These are phyloP conservation scores for Starmerella bombicola DNA, from an alignment of 805 yeast species.

Conservation along the genomic window DNA sequence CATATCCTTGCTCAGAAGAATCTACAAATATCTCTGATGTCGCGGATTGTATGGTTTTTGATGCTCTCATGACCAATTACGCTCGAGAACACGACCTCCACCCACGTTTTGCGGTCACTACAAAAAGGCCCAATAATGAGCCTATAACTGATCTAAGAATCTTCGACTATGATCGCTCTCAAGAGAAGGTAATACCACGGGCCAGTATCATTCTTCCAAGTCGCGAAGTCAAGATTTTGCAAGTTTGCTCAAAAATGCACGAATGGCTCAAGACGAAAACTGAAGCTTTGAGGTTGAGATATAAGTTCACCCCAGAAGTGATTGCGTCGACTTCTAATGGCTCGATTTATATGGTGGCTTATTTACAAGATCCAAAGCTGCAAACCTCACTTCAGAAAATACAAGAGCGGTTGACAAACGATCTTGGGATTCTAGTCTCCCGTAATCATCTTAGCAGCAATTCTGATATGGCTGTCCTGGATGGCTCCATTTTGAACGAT, in stretches of 20 bases:
- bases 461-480: neutral
- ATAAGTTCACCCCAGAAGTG: neutral
- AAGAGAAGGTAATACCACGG: neutral
- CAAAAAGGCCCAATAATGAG: neutral
- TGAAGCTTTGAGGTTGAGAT: neutral
- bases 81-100: neutral
- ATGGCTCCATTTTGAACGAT: neutral
- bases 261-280: neutral
- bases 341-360: neutral
- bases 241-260: neutral
- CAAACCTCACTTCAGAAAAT: neutral
- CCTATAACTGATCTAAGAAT: neutral
- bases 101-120: neutral
- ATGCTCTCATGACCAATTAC: neutral
- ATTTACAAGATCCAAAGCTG: neutral
- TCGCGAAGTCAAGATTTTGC: neutral
- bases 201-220: neutral
- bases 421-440: neutral
- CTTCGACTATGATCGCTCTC: neutral
- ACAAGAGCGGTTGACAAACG: neutral
- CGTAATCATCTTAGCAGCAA: neutral
- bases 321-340: neutral
- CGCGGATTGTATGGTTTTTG: neutral
- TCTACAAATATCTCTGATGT: neutral
- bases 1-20: neutral